Percentiles rank a stretch among this genome's conserved stretches.
Conservation (phyloP, 768 basidiomycete species). For the Agrocybe pediades region DNA sequence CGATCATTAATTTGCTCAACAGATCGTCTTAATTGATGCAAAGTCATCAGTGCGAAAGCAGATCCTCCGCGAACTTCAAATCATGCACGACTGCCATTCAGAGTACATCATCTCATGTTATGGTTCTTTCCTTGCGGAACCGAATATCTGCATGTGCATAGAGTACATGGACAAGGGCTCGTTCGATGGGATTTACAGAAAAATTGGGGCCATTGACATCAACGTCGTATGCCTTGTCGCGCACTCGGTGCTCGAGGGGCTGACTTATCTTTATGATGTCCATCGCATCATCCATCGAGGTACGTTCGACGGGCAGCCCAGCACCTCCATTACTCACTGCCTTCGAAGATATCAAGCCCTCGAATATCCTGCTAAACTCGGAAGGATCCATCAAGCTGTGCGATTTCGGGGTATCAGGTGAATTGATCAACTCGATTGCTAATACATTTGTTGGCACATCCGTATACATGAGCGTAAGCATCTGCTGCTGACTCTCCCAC, state of each 20-base stretch:
- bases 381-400: slow-evolving; percentile 97
- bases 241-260: slow-evolving; percentile 88
- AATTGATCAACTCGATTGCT: slow-evolving; percentile 97
- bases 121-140: slow-evolving; percentile 94
- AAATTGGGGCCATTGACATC: slow-evolving; percentile 88
- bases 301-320: slow-evolving; percentile 35
- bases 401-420: slow-evolving; percentile 98
- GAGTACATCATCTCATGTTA: slow-evolving; percentile 95
- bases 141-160: slow-evolving; percentile 99
- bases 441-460: slow-evolving; percentile 99
- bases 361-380: slow-evolving; percentile 95
- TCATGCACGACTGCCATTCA: slow-evolving; percentile 97
- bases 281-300: slow-evolving; percentile 99
- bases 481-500: slow-evolving; percentile 1
- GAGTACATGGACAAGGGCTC: slow-evolving; percentile 95
- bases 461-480: slow-evolving; percentile 97
- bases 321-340: neutral
- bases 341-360: slow-evolving; percentile 92
- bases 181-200: slow-evolving; percentile 93
- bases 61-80: slow-evolving; percentile 95
- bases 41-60: slow-evolving; percentile 96
- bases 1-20: slow-evolving; percentile 1
- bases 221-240: slow-evolving; percentile 94
- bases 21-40: slow-evolving; percentile 96
- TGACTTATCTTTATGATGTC: slow-evolving; percentile 96